Base-by-base conservation (phyloP, 345 rosid genomes). In the Salix udensis region DNA sequence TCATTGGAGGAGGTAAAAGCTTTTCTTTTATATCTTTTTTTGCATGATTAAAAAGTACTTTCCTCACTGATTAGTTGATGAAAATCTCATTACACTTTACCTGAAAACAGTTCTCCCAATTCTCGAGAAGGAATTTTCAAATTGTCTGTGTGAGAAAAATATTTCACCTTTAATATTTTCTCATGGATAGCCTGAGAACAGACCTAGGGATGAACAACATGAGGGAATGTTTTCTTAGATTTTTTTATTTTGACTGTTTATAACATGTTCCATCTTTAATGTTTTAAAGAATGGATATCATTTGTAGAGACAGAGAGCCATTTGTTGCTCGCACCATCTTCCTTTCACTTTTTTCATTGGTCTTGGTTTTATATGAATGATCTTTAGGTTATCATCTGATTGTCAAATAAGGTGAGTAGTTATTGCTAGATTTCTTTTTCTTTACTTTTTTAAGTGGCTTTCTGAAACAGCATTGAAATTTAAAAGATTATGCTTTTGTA, bases 1-100 rank as follows among this genome's bases (percentile, higher is more conserved):
- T 92, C 99, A 39, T 72, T 96, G 78, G 99, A 94, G 88, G 99
- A 96, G 97, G 98, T 94, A 70, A 53, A 80, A 66, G n/a, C 4
- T 66, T 21, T 14, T 65, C 30, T n/a, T 46, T 0, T 46, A 24
- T 65, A 24, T 53, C 40, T 44, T 66, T 67, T 9, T 36, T 7
- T 42, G 50, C 70, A 40, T 28, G 50, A 67, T 31, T 34, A 13
- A 72, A 24, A 48, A 21, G 42, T n/a, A 24, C n/a, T 37, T 58
- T 61, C 36, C 1, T 65, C 21, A 31, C 39, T 21, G 58, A 50
- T n/a, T 5, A n/a, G 64, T 18, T 52, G 31, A 14, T 46, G 52
- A 46, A 46, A 46, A 46, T 46, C 6, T 3, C 52, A 14, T 0
- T 46, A 46, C 50, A 44, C 5, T 46, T 46, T 13, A 5, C 52